These are phyloP conservation scores for Diversispora eburnea DNA, from an alignment of 192 early-diverging fungal genomes.

Conservation along the genomic window DNA sequence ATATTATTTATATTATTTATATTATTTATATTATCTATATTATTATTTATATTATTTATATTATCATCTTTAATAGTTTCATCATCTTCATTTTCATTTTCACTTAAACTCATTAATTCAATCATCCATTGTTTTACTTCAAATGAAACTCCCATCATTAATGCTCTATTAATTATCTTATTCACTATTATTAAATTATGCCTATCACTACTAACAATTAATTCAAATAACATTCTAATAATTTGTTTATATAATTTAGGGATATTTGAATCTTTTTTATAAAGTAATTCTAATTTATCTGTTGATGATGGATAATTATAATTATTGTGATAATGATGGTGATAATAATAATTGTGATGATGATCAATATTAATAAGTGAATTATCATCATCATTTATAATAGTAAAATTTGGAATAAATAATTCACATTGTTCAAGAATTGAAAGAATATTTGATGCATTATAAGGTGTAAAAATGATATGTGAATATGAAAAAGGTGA, in stretches of 20 bases:
- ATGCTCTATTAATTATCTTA: conserved; percentile 1
- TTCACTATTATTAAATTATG: not conserved
- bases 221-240: conserved; percentile 25
- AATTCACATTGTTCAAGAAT: conserved; percentile 23
- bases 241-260: conserved; percentile 12
- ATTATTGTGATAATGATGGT: no score
- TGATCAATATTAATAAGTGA: not conserved
- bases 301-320: not conserved
- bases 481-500: not conserved
- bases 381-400: not conserved
- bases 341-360: not conserved
- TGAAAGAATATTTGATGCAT: not conserved
- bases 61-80: no score
- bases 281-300: conserved; percentile 22
- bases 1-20: no score
- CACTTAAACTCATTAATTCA: no score
- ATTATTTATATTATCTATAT: no score
- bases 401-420: not conserved
- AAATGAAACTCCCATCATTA: not conserved
- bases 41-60: no score
- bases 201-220: conserved; percentile 1
- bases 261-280: not conserved
- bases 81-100: no score
- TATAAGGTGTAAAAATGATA: not conserved
- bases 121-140: conserved; percentile 2